phyloP scores from a whole-genome alignment of 352 stramenopile genomes.

The Pythium coloratum region DNA sequence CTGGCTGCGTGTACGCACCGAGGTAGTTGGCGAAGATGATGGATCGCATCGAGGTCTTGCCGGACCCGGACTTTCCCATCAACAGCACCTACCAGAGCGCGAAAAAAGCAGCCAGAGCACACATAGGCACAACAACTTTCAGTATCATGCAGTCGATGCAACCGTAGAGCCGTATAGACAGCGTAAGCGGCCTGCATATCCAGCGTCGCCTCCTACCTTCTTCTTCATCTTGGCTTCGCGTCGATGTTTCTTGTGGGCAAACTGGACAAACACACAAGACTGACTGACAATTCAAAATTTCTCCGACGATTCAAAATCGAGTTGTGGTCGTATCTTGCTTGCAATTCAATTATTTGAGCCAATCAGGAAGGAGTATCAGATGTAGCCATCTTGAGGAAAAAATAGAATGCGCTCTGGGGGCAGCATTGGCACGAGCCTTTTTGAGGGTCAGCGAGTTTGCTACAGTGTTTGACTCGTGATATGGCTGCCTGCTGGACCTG shows the following conservation, averaged over 20 bases:
- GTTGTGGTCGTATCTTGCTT: not conserved
- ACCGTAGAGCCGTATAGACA: not conserved
- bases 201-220: constrained; percentile 21
- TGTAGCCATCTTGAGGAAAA: constrained; percentile 8
- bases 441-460: not conserved
- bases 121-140: not conserved
- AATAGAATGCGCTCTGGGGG: not conserved
- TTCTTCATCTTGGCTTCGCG: constrained; percentile 30
- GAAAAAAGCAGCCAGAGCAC: not conserved
- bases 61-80: constrained; percentile 95
- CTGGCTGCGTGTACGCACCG: constrained; percentile 41
- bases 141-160: not conserved
- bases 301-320: not conserved
- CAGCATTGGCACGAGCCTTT: not conserved
- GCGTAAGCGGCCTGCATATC: not conserved
- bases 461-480: not conserved
- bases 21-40: constrained; percentile 99
- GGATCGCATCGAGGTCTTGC: constrained; percentile 99
- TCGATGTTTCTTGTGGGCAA: constrained; percentile 1
- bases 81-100: constrained; percentile 82
- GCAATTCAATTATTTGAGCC: not conserved
- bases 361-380: not conserved
- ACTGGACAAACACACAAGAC: not conserved
- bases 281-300: constrained; percentile 12
- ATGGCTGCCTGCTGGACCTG: not conserved